These are phyloP conservation scores for Populus nigra DNA, from an alignment of 345 rosid genomes.

Conservation along the genomic window DNA sequence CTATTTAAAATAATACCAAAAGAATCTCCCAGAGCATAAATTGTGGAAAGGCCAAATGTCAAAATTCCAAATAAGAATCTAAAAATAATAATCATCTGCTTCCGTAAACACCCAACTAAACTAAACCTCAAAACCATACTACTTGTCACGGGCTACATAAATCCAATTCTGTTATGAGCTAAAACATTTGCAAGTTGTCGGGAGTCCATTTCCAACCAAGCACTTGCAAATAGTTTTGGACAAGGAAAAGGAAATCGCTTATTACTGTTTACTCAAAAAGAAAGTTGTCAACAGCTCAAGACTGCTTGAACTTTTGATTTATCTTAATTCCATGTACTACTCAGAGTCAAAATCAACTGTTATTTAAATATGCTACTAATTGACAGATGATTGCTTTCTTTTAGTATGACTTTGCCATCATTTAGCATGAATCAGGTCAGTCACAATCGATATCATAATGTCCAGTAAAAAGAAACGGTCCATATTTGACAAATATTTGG, in stretches of 20 bases:
- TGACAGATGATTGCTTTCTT: neutral
- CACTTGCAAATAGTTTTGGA: slow-evolving; percentile 1
- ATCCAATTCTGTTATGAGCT: neutral
- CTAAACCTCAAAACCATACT: neutral
- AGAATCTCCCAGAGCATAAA: neutral
- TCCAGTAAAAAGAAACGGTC: neutral
- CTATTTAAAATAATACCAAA: neutral
- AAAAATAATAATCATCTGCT: neutral
- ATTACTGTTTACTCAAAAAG: neutral
- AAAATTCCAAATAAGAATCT: neutral
- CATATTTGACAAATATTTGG: neutral
- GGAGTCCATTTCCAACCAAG: neutral
- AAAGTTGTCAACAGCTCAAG: neutral
- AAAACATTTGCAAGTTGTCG: neutral
- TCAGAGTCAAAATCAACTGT: neutral
- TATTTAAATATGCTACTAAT: neutral
- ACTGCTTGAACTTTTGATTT: neutral
- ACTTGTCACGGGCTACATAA: neutral
- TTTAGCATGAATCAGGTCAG: neutral
- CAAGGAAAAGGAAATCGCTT: neutral
- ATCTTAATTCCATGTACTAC: neutral
- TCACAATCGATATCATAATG: neutral
- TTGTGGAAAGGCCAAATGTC: neutral
- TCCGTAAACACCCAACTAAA: neutral
- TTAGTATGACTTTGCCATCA: neutral